Evolutionary conservation across 768 basidiomycete species (phyloP).

Genomic region (Scleroderma citrinum): DNA sequence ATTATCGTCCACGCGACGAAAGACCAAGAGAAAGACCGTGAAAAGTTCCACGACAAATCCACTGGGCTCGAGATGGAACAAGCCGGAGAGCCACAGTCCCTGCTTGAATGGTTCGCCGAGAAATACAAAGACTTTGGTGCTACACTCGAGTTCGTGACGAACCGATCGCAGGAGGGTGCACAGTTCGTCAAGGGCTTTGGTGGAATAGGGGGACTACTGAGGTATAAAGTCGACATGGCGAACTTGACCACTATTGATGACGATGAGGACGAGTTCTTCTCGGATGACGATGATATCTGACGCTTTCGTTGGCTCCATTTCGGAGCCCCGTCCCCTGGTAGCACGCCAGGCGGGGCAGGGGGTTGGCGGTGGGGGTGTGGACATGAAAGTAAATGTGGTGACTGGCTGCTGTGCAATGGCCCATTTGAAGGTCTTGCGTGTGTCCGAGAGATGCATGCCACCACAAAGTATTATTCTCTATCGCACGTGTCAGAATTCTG

Average conservation of each 20-base stretch:
- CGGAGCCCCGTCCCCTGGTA: constrained; percentile 63
- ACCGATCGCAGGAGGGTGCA: constrained; percentile 93
- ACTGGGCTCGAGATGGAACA: constrained; percentile 97
- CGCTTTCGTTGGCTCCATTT: constrained; percentile 72
- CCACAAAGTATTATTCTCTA: constrained; percentile 4
- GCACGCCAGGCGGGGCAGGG: constrained; percentile 61
- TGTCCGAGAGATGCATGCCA: constrained; percentile 2
- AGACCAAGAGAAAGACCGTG: constrained; percentile 87
- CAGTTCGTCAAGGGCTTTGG: constrained; percentile 99
- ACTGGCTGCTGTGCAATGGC: not conserved
- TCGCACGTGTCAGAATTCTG: constrained; percentile 10
- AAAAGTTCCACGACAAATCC: constrained; percentile 93
- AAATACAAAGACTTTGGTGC: constrained; percentile 98
- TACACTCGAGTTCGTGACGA: constrained; percentile 92
- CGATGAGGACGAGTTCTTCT: constrained; percentile 82
- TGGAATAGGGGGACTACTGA: constrained; percentile 90
- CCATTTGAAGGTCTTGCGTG: constrained; percentile 6
- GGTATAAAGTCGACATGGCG: constrained; percentile 97
- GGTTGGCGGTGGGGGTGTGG: constrained; percentile 16
- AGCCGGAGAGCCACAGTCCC: constrained; percentile 67
- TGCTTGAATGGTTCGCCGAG: constrained; percentile 98
- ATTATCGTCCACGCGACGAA: constrained; percentile 71
- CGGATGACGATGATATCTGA: constrained; percentile 73
- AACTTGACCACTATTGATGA: constrained; percentile 72
- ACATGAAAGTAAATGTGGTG: constrained; percentile 1